A percentile compares a stretch with the other conserved stretches of the same genome.
Evolutionary conservation across 306 rosid species (phyloP).

Genomic region (Crotalaria pallida): DNA sequence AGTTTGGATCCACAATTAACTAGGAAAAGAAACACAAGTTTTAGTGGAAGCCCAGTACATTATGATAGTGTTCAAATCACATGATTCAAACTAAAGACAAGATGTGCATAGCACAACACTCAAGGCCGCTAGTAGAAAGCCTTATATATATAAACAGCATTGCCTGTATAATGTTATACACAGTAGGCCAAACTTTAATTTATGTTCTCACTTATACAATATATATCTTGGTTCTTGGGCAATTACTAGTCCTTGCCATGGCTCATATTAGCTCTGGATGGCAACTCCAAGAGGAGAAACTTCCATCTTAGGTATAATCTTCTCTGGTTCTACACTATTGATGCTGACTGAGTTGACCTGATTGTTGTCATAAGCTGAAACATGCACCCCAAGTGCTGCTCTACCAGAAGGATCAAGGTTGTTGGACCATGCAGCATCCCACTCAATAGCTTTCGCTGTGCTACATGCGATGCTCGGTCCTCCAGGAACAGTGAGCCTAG

Average conservation of each 20-base stretch:
- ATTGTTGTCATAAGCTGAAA: slow-evolving; percentile 44
- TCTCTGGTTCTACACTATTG: slow-evolving; percentile 32
- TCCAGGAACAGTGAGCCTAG: slow-evolving; percentile 73
- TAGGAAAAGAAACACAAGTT: neutral
- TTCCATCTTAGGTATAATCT: slow-evolving; percentile 47
- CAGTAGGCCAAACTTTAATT: slow-evolving; percentile 24
- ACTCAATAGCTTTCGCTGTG: slow-evolving; percentile 76
- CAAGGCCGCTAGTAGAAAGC: neutral
- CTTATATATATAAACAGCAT: neutral
- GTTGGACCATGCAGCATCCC: slow-evolving; percentile 78
- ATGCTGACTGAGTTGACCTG: slow-evolving; percentile 6
- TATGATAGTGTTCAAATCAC: slow-evolving; percentile 18
- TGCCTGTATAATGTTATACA: slow-evolving; percentile 18
- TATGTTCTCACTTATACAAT: neutral
- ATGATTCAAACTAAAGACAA: neutral
- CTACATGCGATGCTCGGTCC: slow-evolving; percentile 89
- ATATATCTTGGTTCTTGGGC: slow-evolving; percentile 5
- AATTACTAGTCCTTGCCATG: neutral
- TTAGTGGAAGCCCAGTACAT: slow-evolving; percentile 6
- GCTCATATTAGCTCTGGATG: slow-evolving; percentile 39
- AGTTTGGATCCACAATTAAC: slow-evolving; percentile 14
- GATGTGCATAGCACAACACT: slow-evolving; percentile 3
- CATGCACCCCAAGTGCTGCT: slow-evolving; percentile 76
- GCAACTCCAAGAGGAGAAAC: slow-evolving; percentile 37
- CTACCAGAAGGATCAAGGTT: slow-evolving; percentile 87